Evolutionary conservation across 345 rosid genomes (phyloP), one percentile per base, ranked within the genome.

Genomic region (Melaleuca quinquenervia): DNA sequence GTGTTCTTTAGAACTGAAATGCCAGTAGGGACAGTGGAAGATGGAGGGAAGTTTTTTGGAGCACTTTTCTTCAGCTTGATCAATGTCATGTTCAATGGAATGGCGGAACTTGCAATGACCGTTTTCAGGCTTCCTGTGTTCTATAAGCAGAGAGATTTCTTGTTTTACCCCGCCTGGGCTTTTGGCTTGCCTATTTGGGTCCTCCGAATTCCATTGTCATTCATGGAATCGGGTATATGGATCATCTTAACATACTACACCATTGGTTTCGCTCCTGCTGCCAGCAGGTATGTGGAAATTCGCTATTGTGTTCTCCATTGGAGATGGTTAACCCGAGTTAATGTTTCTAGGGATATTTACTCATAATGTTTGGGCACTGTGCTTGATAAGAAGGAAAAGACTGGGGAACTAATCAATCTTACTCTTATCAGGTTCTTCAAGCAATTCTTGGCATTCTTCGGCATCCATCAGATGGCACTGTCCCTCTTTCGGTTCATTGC

Each of bases 381-480:
- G 50, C 20, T 83, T 83, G 13, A 54, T 54, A 24, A 83, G 50
- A 55, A 44, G 36, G 26, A 27, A 36, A 53, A 10, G 26, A 6
- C 70, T 41, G 9, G 60, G 50, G 36, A 84, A 84, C 49, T 36
- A 22, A 55, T 27, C 80, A 2, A 86, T 84, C 58, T 11, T 14
- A 29, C 32, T 52, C 7, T 84, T 55, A 32, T 82, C 78, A 96
- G 98, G 94, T 94, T 96, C 82, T 94, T 96, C 90, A 86, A 89
- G 55, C 98, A 95, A 87, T 89, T 92, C 85, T 84, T 96, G 83
- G 93, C 96, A 32, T 92, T 90, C 89, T 87, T 94, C 82, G 86
- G 91, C 83, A 88, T 95, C 85, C 94, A 96, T 84, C 98, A 96
- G 91, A 96, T 95, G 98, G 96, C 98, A 82, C 89, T 94, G 54